phyloP scores from a whole-genome alignment of 352 stramenopile species.

The Phytophthora nicotianae region DNA sequence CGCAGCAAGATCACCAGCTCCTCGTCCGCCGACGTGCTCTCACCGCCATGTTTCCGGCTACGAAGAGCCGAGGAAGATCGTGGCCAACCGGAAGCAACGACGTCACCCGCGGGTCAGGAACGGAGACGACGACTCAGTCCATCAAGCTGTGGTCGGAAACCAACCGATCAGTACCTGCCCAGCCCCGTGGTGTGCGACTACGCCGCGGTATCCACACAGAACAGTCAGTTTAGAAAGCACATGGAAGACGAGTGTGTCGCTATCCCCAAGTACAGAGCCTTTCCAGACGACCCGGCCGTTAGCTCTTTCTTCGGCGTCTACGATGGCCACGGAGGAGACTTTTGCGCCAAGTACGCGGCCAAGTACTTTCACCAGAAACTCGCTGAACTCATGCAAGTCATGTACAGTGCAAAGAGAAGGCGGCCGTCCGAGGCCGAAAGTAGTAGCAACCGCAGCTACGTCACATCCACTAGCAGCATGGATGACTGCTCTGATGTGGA shows the following conservation, averaged over 20 bases:
- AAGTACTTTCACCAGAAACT: slow-evolving; percentile 70
- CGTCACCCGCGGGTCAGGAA: slow-evolving; percentile 18
- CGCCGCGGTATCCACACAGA: slow-evolving; percentile 78
- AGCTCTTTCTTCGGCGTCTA: slow-evolving; percentile 87
- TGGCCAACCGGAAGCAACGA: slow-evolving; percentile 4
- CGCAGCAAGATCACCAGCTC: slow-evolving; percentile 31
- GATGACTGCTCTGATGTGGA: slow-evolving; percentile 41
- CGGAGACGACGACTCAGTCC: slow-evolving; percentile 20
- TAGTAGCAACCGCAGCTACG: slow-evolving; percentile 48
- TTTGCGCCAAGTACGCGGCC: slow-evolving; percentile 82
- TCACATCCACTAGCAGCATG: slow-evolving; percentile 58
- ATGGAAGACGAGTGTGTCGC: slow-evolving; percentile 89
- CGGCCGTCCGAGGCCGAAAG: slow-evolving; percentile 35
- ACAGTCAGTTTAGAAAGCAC: slow-evolving; percentile 76
- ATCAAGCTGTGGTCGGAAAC: slow-evolving; percentile 10
- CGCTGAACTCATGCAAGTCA: slow-evolving; percentile 47
- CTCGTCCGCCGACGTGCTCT: slow-evolving; percentile 17
- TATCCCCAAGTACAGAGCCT: slow-evolving; percentile 69
- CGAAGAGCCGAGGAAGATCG: slow-evolving; percentile 15
- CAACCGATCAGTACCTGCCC: slow-evolving; percentile 30
- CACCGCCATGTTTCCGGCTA: slow-evolving; percentile 20
- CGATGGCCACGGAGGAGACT: slow-evolving; percentile 80
- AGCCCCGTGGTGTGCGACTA: slow-evolving; percentile 68
- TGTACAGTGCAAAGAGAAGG: slow-evolving; percentile 43
- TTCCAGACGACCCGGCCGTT: slow-evolving; percentile 59